Evolutionary conservation across 2,329 filamentous ascomycete genomes (phyloP), one percentile per base, ranked within the genome.

Genomic region (Trichocomaceae sp.): DNA sequence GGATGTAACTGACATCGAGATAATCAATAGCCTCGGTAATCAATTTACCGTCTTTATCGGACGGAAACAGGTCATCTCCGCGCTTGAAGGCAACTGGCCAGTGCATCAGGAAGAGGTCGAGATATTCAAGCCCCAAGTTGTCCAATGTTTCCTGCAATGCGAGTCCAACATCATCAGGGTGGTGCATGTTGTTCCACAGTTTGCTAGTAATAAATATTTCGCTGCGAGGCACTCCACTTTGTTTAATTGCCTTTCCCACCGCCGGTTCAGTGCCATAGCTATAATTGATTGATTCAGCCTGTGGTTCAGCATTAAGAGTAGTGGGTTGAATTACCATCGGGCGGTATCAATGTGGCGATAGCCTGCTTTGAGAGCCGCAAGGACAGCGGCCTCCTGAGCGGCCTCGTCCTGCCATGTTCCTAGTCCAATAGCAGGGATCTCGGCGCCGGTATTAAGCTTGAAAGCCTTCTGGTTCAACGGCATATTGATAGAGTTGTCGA

Each of bases 61-160:
- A 65, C 2, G 79, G 78, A 47, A 79, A 72, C 39, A 72, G 59
- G 8, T 75, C 68, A 26, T 72, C 68, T 19, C 77, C 73, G 20
- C 74, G 69, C 47, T 75, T 74, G 64, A 80, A 82, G 0, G 80
- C 72, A 12, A 75, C 73, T 0, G 80, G 81, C 78, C 79, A 88
- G 70, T 87, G 84, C 67, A 89, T 86, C 55, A 88, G 75, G 67
- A 81, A 86, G 8, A 88, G 74, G 65, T 88, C 85, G 55, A 88
- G 74, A 65, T 88, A 87, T 55, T 84, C 83, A 33, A 84, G 72
- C 12, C 77, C 79, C 62, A 86, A 77, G 63, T 83, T 78, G 66
- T 83, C 77, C 52, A 86, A 73, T 44, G 83, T 83, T 39, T 80
- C 76, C 59, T 79, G 75, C 47, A 83, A 79, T 58, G 83, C 83